Base-by-base conservation (phyloP, 495 filamentous ascomycete genomes). In the Chaetomium tenue region DNA sequence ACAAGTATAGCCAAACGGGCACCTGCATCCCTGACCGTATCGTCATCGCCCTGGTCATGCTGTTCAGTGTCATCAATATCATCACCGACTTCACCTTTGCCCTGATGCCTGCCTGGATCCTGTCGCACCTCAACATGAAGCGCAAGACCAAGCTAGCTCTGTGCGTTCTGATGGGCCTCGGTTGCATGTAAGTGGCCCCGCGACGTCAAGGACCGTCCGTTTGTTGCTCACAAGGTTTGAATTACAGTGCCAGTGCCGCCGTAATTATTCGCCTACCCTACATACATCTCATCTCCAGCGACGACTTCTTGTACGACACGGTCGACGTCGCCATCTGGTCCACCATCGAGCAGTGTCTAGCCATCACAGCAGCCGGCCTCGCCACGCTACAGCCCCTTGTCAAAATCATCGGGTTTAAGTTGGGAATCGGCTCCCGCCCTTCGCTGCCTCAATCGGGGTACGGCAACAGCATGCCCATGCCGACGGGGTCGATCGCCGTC, bases 371-470 rank as follows among this genome's bases (percentile, higher is more conserved):
- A 7, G 72, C 61, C 26, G 60, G 66, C 12, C 60, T 76, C 20
- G 73, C 73, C n/a, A 78, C 74, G 3, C 66, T 77, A 16, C 69
- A 70, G 12, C 74, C 75, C 12, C 60, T 77, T 8, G n/a, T 60
- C 16, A 66, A 63, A 22, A 18, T 57, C 2, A 50, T 68, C n/a
- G 66, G 23, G 6, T 62, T 53, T 50, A 69, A 58, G 50, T 28
- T 69, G 3, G 66, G 66, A 0, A 30, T 65, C 51, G 12, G 52
- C 13, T 56, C 30, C 7, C 47, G 46, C 25, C 65, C 65, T 20
- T 26, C 48, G 20, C 6, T 60, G 13, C 60, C 56, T 18, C n/a
- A 22, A 16, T 39, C 53, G 13, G 12, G 52, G 1, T 52, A 58
- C 30, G 47, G 23, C 55, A 13, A 57, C 58, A 51, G 44, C 42